Percentiles rank a stretch among this genome's conserved stretches.
phyloP scores from a whole-genome alignment of 495 filamentous ascomycete genomes.

The Achaetomiella virescens region DNA sequence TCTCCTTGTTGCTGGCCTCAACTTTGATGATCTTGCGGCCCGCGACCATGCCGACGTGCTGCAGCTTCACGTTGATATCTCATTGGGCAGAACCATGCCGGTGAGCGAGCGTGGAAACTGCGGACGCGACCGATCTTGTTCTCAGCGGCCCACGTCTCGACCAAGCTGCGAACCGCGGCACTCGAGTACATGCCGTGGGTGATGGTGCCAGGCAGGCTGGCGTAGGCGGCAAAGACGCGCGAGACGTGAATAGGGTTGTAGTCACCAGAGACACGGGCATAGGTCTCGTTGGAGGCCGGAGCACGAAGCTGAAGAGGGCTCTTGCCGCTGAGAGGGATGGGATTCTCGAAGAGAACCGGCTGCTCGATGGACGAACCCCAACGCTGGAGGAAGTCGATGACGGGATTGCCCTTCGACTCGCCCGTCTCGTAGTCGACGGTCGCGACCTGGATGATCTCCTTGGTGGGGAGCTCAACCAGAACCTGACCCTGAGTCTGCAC shows the following conservation, averaged over 20 bases:
- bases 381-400: constrained; percentile 90
- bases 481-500: constrained; percentile 93
- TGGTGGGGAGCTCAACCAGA: constrained; percentile 89
- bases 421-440: constrained; percentile 91
- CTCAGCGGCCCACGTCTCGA: constrained; percentile 98
- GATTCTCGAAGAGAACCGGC: constrained; percentile 93
- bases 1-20: constrained; percentile 86
- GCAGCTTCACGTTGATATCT: constrained; percentile 89
- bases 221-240: constrained; percentile 89
- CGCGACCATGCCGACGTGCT: constrained; percentile 95
- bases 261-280: constrained; percentile 94
- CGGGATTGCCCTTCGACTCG: constrained; percentile 87
- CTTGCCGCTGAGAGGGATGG: constrained; percentile 92
- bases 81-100: constrained; percentile 96
- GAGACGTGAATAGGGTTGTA: constrained; percentile 99
- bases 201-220: constrained; percentile 90
- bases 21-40: constrained; percentile 99
- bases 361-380: constrained; percentile 92
- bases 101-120: constrained; percentile 93
- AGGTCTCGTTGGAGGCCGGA: constrained; percentile 95
- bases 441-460: constrained; percentile 93
- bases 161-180: constrained; percentile 92
- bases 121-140: constrained; percentile 96
- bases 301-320: constrained; percentile 78
- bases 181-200: constrained; percentile 99